phyloP scores from a whole-genome alignment of 2,329 filamentous ascomycete genomes.

The Cordyceps militaris region DNA sequence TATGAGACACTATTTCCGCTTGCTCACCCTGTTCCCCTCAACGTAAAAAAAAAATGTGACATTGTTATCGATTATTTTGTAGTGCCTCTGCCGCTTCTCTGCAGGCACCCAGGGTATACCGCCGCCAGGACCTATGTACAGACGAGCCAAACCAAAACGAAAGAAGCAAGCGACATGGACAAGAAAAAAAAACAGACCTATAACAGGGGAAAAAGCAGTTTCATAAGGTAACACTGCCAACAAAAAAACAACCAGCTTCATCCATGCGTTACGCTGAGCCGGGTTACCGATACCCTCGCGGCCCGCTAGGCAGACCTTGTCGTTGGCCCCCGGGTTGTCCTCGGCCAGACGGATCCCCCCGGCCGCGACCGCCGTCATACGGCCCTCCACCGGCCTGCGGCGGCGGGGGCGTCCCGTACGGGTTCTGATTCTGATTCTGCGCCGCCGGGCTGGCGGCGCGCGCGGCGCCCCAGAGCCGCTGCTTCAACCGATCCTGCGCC shows the following conservation, averaged over 20 bases:
- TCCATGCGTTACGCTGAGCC: neutral
- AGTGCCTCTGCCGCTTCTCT: neutral
- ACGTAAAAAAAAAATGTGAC: neutral
- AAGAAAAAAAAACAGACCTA: neutral
- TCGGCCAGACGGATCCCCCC: conserved; percentile 8
- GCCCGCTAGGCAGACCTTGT: conserved; percentile 40
- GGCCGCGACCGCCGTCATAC: conserved; percentile 26
- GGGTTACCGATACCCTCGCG: conserved; percentile 31
- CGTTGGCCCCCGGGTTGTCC: conserved; percentile 19
- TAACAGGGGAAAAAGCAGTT: conserved; percentile 2
- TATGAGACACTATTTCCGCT: neutral
- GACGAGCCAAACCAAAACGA: neutral
- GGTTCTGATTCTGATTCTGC: conserved; percentile 25
- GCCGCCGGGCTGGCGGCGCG: conserved; percentile 47
- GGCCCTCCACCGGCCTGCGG: neutral
- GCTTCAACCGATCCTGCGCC: conserved; percentile 77
- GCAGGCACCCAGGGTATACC: neutral
- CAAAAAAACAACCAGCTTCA: neutral
- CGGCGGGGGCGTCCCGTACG: conserved; percentile 32
- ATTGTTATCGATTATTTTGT: neutral
- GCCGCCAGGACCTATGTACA: neutral
- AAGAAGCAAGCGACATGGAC: neutral
- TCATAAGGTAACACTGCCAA: no score
- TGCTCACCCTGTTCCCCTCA: neutral
- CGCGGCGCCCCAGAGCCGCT: conserved; percentile 60